Percentiles rank a stretch among this genome's conserved stretches.
These are phyloP conservation scores for Cardamine chenopodiifolia DNA, from an alignment of 345 rosid genomes.

Conservation along the genomic window DNA sequence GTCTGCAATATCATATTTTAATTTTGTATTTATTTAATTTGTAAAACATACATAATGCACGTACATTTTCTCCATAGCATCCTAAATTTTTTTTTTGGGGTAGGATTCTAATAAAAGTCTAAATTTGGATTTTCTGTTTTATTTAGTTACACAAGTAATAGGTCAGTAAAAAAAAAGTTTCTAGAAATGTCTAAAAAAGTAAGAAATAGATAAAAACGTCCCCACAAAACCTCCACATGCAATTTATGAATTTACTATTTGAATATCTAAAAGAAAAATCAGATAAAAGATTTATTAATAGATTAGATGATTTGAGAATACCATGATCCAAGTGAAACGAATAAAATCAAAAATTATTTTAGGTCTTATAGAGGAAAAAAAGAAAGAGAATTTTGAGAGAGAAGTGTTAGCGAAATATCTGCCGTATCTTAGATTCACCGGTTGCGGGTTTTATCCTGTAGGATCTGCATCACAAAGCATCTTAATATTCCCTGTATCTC, in stretches of 20 bases:
- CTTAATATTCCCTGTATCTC: too few relatives aligned
- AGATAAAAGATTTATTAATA: conserved; percentile 22
- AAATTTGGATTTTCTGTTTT: conserved; percentile 32
- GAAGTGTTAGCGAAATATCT: too few relatives aligned
- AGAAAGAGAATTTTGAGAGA: conserved; percentile 1
- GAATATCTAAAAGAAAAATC: conserved; percentile 6
- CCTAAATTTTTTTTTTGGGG: background rate
- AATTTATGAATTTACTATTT: conserved; percentile 34
- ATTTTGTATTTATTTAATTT: background rate
- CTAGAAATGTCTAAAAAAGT: conserved; percentile 32
- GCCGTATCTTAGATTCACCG: too few relatives aligned
- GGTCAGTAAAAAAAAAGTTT: conserved; percentile 9
- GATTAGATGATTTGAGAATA: background rate
- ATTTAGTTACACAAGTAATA: conserved; percentile 30
- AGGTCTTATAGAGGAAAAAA: background rate
- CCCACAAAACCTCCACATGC: conserved; percentile 23
- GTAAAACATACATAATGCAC: conserved; percentile 8
- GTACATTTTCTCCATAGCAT: background rate
- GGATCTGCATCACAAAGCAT: too few relatives aligned
- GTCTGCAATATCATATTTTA: conserved; percentile 7
- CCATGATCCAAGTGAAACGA: conserved; percentile 12
- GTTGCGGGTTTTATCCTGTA: too few relatives aligned
- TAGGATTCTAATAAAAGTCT: background rate
- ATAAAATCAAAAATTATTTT: conserved; percentile 2
- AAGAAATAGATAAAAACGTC: conserved; percentile 28